Percentiles rank a stretch among this genome's conserved stretches.
These are phyloP conservation scores for Knoxdaviesia capensis DNA, from an alignment of 2,329 filamentous ascomycete genomes.

Conservation along the genomic window DNA sequence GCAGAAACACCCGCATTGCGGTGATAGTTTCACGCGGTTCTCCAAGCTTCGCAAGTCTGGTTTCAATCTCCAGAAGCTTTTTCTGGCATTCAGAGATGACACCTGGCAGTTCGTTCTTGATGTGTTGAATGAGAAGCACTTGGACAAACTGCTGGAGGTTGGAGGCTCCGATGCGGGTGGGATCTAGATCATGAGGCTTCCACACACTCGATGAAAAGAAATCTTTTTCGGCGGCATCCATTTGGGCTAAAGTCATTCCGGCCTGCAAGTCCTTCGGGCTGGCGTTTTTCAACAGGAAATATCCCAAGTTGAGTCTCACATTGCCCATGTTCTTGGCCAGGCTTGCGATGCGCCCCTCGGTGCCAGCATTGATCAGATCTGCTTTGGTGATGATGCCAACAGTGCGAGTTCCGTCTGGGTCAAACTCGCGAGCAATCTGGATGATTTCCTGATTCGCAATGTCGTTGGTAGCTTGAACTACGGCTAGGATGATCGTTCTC, in stretches of 20 bases:
- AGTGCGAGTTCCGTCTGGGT: constrained; percentile 14
- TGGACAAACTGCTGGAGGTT: constrained; percentile 8
- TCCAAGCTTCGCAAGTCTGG: constrained; percentile 4
- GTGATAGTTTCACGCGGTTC: constrained; percentile 4
- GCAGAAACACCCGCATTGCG: constrained; percentile 8
- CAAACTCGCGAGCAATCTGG: constrained; percentile 10
- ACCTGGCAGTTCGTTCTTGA: constrained; percentile 11
- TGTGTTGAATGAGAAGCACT: constrained; percentile 10
- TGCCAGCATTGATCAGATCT: constrained; percentile 12
- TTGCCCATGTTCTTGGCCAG: constrained; percentile 13
- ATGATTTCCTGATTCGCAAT: constrained; percentile 17
- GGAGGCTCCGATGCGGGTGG: constrained; percentile 6
- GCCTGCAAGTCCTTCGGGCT: constrained; percentile 13
- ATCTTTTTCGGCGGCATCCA: constrained; percentile 17
- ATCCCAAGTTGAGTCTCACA: constrained; percentile 19
- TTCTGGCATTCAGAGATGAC: constrained; percentile 8
- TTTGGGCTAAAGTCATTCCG: constrained; percentile 13
- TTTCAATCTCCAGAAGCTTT: constrained; percentile 2
- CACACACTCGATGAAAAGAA: constrained; percentile 18
- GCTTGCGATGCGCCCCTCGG: constrained; percentile 9
- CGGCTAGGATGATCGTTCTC: constrained; percentile 22
- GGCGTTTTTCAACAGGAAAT: constrained; percentile 15
- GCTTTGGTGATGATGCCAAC: constrained; percentile 23
- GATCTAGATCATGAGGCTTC: constrained; percentile 8
- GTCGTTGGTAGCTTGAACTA: constrained; percentile 19